Percentiles rank a stretch among this genome's conserved stretches.
Conservation (phyloP, 352 stramenopile genomes). For the Globisporangium parvum region DNA sequence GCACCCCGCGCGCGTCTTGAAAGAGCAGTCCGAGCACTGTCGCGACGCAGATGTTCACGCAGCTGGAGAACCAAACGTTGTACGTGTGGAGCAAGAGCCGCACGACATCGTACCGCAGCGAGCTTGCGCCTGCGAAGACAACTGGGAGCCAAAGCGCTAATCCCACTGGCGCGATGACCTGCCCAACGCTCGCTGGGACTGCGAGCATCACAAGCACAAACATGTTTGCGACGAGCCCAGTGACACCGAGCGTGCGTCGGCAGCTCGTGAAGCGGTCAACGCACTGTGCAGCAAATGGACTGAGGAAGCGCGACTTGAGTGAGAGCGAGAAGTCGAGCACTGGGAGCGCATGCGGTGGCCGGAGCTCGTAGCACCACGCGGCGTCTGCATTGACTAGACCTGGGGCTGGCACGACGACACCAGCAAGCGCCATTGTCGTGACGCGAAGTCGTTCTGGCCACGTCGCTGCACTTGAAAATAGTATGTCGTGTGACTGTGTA, state of each 20-base stretch:
- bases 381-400: too few relatives aligned
- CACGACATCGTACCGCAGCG: conserved; percentile 2
- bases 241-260: not conserved
- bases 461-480: too few relatives aligned
- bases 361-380: conserved; percentile 1
- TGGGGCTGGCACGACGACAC: too few relatives aligned
- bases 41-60: conserved; percentile 1
- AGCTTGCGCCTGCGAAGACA: not conserved
- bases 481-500: too few relatives aligned
- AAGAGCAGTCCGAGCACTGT: not conserved
- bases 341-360: not conserved
- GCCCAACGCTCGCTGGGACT: not conserved
- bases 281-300: not conserved
- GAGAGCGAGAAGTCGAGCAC: conserved; percentile 5
- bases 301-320: conserved; percentile 5
- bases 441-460: too few relatives aligned
- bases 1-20: not conserved
- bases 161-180: not conserved
- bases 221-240: not conserved
- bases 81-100: not conserved
- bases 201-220: not conserved
- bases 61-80: conserved; percentile 9
- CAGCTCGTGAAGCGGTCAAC: not conserved
- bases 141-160: not conserved
- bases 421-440: too few relatives aligned